Percentiles rank a stretch among this genome's conserved stretches.
These are phyloP conservation scores for Thelephora aurantiotincta DNA, from an alignment of 768 basidiomycete species.

Conservation along the genomic window DNA sequence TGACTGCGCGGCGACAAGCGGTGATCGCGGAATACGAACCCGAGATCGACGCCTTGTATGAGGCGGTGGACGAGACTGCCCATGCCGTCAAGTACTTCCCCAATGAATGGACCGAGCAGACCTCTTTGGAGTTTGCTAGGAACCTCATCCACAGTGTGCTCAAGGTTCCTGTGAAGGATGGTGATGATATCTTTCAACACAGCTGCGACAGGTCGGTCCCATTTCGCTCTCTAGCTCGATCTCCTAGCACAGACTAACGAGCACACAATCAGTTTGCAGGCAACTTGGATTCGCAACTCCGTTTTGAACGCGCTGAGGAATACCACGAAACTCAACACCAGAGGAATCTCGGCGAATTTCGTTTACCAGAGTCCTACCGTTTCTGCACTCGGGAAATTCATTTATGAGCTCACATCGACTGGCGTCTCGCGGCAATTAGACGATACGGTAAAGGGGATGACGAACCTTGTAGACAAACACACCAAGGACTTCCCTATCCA, in stretches of 20 bases:
- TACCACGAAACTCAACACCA: conserved; percentile 7
- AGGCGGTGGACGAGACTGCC: conserved; percentile 16
- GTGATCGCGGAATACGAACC: conserved; percentile 22
- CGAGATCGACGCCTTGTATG: conserved; percentile 26
- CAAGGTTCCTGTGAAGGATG: conserved; percentile 13
- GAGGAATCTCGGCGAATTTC: conserved; percentile 15
- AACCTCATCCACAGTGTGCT: conserved; percentile 21
- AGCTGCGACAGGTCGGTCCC: conserved; percentile 21
- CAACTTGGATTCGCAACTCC: conserved; percentile 20
- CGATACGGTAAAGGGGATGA: conserved; percentile 15
- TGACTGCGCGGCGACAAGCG: conserved; percentile 21
- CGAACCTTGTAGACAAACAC: conserved; percentile 28
- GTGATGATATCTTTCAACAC: conserved; percentile 20
- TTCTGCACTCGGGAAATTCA: conserved; percentile 12
- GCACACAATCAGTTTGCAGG: conserved; percentile 13
- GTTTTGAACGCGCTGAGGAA: conserved; percentile 15
- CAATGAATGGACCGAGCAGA: conserved; percentile 11
- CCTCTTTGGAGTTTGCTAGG: conserved; percentile 18
- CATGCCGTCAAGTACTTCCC: conserved; percentile 17
- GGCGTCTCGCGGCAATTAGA: not conserved
- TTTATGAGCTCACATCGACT: conserved; percentile 3
- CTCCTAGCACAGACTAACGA: not conserved
- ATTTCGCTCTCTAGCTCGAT: not conserved
- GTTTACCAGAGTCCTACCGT: conserved; percentile 29
- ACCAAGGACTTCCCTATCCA: conserved; percentile 9